Percentiles rank a stretch among this genome's conserved stretches.
phyloP scores from a whole-genome alignment of 2,329 filamentous ascomycete genomes.

The Fusarium fracticaudum region DNA sequence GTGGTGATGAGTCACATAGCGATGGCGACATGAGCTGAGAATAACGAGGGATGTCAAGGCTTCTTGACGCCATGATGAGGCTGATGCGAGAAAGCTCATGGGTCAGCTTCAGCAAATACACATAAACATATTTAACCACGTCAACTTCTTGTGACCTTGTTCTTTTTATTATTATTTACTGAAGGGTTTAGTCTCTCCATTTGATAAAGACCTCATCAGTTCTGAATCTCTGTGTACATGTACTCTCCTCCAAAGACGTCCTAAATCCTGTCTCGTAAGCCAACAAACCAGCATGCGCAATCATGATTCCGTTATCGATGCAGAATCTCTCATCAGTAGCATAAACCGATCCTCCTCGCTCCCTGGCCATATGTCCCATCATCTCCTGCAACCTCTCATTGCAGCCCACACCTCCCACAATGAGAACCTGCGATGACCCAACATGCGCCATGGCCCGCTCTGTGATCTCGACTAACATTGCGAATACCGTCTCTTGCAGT shows the following conservation, averaged over 20 bases:
- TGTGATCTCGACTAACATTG: slow-evolving; percentile 98
- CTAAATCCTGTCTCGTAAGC: slow-evolving; percentile 84
- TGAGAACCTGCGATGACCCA: slow-evolving; percentile 86
- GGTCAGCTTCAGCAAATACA: slow-evolving; percentile 2
- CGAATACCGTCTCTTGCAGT: slow-evolving; percentile 93
- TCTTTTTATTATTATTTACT: neutral
- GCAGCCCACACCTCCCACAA: slow-evolving; percentile 95
- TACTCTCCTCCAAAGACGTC: slow-evolving; percentile 81
- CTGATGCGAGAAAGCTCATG: neutral
- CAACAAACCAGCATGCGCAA: slow-evolving; percentile 91
- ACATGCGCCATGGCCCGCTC: slow-evolving; percentile 99
- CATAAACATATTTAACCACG: neutral
- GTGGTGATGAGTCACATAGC: neutral
- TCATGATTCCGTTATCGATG: slow-evolving; percentile 99
- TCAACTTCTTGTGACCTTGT: neutral
- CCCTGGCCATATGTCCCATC: slow-evolving; percentile 96
- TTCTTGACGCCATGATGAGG: neutral
- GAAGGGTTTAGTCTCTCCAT: slow-evolving; percentile 72
- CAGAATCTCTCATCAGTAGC: slow-evolving; percentile 98
- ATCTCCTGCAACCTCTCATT: slow-evolving; percentile 96
- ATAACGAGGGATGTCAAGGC: neutral
- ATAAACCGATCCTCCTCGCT: slow-evolving; percentile 89
- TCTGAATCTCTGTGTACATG: slow-evolving; percentile 84
- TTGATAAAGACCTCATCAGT: slow-evolving; percentile 84
- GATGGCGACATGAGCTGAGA: neutral